Conservation (phyloP, 768 basidiomycete species). For the Rhodotorula babjevae region DNA sequence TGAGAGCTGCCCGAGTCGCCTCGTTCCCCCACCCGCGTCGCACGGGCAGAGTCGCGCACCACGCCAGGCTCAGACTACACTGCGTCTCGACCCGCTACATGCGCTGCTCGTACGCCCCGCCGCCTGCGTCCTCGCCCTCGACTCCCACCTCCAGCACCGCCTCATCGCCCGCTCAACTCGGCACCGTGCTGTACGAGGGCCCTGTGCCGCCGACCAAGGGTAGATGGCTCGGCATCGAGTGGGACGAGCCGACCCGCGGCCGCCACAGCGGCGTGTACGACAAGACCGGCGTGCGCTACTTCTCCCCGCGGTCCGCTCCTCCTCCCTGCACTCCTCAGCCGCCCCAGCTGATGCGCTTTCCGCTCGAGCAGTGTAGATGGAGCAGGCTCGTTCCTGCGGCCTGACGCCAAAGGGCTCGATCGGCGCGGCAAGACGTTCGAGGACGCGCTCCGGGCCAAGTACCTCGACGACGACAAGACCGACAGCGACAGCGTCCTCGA, state of each 20-base stretch:
- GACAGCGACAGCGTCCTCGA: conserved; percentile 45
- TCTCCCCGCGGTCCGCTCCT: conserved; percentile 63
- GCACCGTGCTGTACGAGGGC: conserved; percentile 69
- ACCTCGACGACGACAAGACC: conserved; percentile 56
- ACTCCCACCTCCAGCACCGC: not conserved
- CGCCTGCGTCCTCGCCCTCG: not conserved
- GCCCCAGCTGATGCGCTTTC: no score
- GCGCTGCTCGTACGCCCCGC: not conserved
- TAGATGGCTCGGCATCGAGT: conserved; percentile 92
- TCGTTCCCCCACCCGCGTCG: no score
- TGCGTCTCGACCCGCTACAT: not conserved
- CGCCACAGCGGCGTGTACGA: conserved; percentile 82
- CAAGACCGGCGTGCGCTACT: conserved; percentile 61
- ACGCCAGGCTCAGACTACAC: no score
- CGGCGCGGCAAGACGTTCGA: conserved; percentile 64
- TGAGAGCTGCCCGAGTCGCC: no score
- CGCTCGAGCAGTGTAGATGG: conserved; percentile 49
- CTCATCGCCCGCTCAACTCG: conserved; percentile 48
- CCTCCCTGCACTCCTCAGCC: no score
- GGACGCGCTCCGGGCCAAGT: conserved; percentile 68
- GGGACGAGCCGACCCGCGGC: conserved; percentile 79
- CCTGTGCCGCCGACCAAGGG: conserved; percentile 61
- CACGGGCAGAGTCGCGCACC: no score
- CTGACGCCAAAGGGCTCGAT: conserved; percentile 49
- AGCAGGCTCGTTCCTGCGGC: conserved; percentile 76